Percentiles rank a stretch among this genome's conserved stretches.
Conservation (phyloP, 2,329 filamentous ascomycete species). For the Aspergillus sp. region DNA sequence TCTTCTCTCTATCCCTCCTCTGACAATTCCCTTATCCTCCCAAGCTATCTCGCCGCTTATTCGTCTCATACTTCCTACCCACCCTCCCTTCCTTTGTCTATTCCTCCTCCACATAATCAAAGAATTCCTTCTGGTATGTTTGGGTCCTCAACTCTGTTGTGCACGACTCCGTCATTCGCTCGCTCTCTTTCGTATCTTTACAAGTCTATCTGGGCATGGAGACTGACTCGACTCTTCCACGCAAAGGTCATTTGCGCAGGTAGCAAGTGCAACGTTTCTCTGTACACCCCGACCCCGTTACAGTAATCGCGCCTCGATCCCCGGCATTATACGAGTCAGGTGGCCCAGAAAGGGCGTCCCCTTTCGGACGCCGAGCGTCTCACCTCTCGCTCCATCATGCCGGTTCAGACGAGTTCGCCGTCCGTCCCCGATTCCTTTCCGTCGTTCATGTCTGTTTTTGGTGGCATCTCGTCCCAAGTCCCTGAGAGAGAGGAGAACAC, state of each 20-base stretch:
- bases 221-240: constrained; percentile 20
- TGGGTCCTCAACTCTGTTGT: too few relatives aligned
- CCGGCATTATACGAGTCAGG: constrained; percentile 16
- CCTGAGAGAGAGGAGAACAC: constrained; percentile 20
- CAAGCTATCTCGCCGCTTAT: too few relatives aligned
- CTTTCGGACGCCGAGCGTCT: constrained; percentile 22
- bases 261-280: constrained; percentile 25
- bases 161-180: too few relatives aligned
- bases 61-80: too few relatives aligned
- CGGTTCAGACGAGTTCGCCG: constrained; percentile 32
- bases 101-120: too few relatives aligned
- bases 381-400: constrained; percentile 22
- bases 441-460: constrained; percentile 46
- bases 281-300: constrained; percentile 20
- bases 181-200: too few relatives aligned
- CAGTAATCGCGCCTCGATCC: constrained; percentile 14
- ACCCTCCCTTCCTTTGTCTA: too few relatives aligned
- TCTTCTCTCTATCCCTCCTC: constrained; percentile 12
- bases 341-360: constrained; percentile 18
- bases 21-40: too few relatives aligned
- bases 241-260: constrained; percentile 35
- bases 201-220: too few relatives aligned
- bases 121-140: too few relatives aligned
- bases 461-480: constrained; percentile 24
- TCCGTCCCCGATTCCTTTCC: constrained; percentile 39